phyloP scores from a whole-genome alignment of 192 early-diverging fungal species.

The Rhizophagus clarus region DNA sequence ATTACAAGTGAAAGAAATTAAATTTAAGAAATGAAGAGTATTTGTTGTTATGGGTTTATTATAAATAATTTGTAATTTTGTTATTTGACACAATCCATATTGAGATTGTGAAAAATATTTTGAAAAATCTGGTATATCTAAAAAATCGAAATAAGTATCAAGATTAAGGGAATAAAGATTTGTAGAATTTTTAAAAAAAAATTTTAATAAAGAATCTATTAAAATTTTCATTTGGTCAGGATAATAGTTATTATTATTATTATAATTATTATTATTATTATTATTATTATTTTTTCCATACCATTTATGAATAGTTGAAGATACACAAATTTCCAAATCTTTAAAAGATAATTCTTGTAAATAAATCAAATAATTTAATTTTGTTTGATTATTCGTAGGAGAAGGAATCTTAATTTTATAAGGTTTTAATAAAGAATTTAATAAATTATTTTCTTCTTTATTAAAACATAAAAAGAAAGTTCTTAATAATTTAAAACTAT shows the following conservation, averaged over 20 bases:
- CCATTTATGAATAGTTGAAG: neutral
- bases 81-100: too few relatives aligned
- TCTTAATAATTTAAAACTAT: neutral
- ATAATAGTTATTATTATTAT: neutral
- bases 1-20: too few relatives aligned
- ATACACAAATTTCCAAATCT: neutral
- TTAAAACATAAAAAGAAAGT: neutral
- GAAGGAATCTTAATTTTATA: neutral
- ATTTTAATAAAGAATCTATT: too few relatives aligned
- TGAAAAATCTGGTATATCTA: too few relatives aligned
- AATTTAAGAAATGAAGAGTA: too few relatives aligned
- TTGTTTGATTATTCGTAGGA: neutral
- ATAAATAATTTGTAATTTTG: too few relatives aligned
- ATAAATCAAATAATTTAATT: neutral
- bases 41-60: too few relatives aligned
- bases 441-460: neutral
- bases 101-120: too few relatives aligned
- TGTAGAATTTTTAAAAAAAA: too few relatives aligned
- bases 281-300: neutral
- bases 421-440: neutral
- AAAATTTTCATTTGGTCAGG: too few relatives aligned
- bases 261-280: neutral
- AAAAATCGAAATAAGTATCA: too few relatives aligned
- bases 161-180: too few relatives aligned
- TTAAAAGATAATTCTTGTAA: neutral